phyloP scores from a whole-genome alignment of 148 eudicot genomes.

The Diospyros lotus region DNA sequence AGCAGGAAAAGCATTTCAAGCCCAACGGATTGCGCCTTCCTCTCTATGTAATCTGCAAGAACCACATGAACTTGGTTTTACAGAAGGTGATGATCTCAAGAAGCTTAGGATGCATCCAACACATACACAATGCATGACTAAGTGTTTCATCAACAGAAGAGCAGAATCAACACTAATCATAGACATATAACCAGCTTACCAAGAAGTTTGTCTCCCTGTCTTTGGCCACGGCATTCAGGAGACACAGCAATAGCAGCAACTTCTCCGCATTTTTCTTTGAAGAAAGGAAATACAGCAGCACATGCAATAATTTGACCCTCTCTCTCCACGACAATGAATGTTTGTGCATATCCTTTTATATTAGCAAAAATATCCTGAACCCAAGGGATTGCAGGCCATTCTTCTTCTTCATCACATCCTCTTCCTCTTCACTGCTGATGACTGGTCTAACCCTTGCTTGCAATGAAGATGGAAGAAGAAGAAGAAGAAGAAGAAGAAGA shows the following conservation, averaged over 20 bases:
- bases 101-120: too few species aligned
- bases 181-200: conserved; percentile 35
- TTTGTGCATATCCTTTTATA: too few species aligned
- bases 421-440: too few species aligned
- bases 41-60: conserved; percentile 81
- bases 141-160: background rate
- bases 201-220: conserved; percentile 89
- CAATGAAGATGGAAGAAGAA: too few species aligned
- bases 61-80: too few species aligned
- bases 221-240: conserved; percentile 88
- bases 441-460: too few species aligned
- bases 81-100: background rate
- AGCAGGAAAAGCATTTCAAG: conserved; percentile 69
- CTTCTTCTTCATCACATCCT: too few species aligned
- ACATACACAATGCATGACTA: background rate
- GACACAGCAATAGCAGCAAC: conserved; percentile 95
- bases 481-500: too few species aligned
- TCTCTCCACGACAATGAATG: conserved; percentile 83
- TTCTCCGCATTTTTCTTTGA: conserved; percentile 76
- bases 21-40: conserved; percentile 70
- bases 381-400: too few species aligned
- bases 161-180: background rate
- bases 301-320: conserved; percentile 92
- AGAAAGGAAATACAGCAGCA: conserved; percentile 80
- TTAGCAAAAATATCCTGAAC: too few species aligned